These are phyloP conservation scores for Scopulariopsis brevicaulis DNA, from an alignment of 2,329 filamentous ascomycete genomes.

Conservation along the genomic window DNA sequence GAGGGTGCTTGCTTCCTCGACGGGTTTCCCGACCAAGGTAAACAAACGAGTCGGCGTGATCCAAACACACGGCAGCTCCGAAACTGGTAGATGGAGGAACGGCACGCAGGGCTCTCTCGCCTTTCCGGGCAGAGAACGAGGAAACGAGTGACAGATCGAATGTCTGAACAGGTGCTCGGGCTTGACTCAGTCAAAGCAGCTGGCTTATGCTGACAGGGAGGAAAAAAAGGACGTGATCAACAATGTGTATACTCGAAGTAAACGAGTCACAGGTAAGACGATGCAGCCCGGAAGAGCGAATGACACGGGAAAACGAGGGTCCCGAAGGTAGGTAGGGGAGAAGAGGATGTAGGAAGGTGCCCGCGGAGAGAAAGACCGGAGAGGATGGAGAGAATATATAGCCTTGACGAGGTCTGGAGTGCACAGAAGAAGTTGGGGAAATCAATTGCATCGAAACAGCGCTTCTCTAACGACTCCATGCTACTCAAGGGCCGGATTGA, in stretches of 20 bases:
- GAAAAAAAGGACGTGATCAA: conserved; percentile 8
- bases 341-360: neutral
- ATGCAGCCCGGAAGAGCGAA: conserved; percentile 20
- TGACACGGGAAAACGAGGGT: conserved; percentile 14
- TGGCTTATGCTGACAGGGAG: neutral
- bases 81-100: neutral
- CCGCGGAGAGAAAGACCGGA: conserved; percentile 18
- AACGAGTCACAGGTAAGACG: conserved; percentile 27
- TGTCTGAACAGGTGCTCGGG: conserved; percentile 6
- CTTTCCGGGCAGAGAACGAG: neutral
- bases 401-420: conserved; percentile 10
- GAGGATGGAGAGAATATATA: conserved; percentile 37
- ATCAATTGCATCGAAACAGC: conserved; percentile 3
- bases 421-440: neutral
- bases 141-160: conserved; percentile 11
- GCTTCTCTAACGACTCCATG: conserved; percentile 1
- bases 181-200: neutral
- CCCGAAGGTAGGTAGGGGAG: conserved; percentile 4
- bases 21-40: neutral
- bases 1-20: neutral
- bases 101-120: neutral
- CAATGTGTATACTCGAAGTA: conserved; percentile 16
- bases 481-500: neutral
- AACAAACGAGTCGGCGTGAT: neutral
- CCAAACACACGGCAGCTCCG: neutral